phyloP scores from a whole-genome alignment of 2,329 filamentous ascomycete genomes.

The Ceratocystis cubensis region DNA sequence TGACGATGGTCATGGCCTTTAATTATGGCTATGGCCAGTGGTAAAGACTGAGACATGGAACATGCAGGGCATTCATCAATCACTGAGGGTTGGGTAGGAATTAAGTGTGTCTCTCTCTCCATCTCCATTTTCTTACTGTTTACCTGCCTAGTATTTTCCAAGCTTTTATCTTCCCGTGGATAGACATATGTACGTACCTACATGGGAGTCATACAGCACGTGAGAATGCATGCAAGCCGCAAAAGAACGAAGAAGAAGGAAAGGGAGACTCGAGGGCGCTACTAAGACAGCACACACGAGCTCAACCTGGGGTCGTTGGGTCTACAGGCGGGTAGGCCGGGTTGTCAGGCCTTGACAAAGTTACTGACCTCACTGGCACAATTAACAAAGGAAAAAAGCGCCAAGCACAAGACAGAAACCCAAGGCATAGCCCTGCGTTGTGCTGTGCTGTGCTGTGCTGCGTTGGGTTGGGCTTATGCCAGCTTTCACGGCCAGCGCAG shows the following conservation, averaged over 20 bases:
- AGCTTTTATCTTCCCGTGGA: background rate
- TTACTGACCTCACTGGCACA: background rate
- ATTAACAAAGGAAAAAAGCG: background rate
- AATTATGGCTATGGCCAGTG: background rate
- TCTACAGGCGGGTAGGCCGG: background rate
- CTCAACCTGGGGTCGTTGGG: background rate
- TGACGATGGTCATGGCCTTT: background rate
- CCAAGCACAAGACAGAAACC: background rate
- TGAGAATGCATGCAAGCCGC: conserved; percentile 4
- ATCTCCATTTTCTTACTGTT: background rate
- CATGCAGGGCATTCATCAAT: background rate
- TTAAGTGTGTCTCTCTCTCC: background rate
- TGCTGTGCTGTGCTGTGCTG: too few species aligned
- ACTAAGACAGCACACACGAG: conserved; percentile 6
- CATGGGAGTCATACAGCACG: conserved; percentile 2
- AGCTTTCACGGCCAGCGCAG: background rate
- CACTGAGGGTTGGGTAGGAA: background rate
- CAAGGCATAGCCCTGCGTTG: background rate
- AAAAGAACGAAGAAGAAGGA: background rate
- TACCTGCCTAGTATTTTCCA: background rate
- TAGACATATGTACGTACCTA: conserved; percentile 1
- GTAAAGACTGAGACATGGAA: background rate
- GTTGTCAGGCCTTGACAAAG: background rate
- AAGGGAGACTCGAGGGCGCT: background rate
- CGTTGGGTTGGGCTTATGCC: conserved; percentile 2